Evolutionary conservation across 1,284 basidiomycete genomes (phyloP), one percentile per base, ranked within the genome.

Genomic region (Ustilago crameri): DNA sequence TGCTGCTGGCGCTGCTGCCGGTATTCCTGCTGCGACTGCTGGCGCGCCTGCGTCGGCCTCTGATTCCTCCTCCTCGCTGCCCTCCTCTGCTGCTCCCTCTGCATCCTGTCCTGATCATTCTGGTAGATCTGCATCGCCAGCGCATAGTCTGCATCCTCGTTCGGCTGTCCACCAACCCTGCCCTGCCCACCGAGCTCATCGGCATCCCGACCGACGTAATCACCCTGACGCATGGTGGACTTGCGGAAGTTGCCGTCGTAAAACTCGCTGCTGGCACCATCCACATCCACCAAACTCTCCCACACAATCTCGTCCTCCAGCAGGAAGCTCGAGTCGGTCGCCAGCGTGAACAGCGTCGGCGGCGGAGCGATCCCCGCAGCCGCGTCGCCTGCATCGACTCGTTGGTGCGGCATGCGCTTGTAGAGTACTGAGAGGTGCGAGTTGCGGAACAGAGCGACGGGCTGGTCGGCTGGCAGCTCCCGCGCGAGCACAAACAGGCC

Each of bases 341-440:
- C 91, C 61, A 95, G 89, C 3, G 88, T 88, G 83, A 92, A 94
- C 3, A 95, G 85, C 18, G 73, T 63, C 32, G 75, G 74, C 20
- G 50, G 49, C 9, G 59, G 35, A 14, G 60, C 23, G 10, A 45
- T n/a, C 17, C 65, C 47, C 9, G 12, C 42, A 12, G 27, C 37
- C 9, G 23, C 44, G 1, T 32, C 30, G 23, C 45, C 27, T 14
- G 23, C 34, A 15, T 51, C 48, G 9, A 56, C 24, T 27, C 69
- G 66, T 27, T 81, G 74, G 46, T 68, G 49, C 12, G 62, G 52
- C 3, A 56, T 35, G 1, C 76, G 64, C 30, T 69, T 73, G 86
- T 93, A 91, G 0, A 96, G 85, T 4, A 95, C 93, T 0, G 91
- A 90, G 10, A 96, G 88, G 77, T 95, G 93, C 0, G 92, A 92